Conservation (phyloP, 768 basidiomycete species). For the Lyophyllum semitale region DNA sequence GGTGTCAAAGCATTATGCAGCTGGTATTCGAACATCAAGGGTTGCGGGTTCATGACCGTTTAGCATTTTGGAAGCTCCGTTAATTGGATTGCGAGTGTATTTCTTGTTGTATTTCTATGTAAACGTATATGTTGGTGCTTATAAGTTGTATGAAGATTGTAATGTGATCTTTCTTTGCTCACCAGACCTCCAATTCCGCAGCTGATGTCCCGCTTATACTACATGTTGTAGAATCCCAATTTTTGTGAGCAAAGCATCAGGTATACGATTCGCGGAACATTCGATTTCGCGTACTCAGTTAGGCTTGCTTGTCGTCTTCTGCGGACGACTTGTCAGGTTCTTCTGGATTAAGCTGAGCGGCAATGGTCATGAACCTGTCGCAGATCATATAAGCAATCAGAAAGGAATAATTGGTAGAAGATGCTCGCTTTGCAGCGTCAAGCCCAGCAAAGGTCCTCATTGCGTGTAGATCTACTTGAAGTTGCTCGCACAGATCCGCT, state of each 20-base stretch:
- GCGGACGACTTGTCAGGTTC: conserved; percentile 22
- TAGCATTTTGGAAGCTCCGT: conserved; percentile 35
- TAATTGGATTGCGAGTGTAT: conserved; percentile 10
- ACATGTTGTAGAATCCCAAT: too few relatives aligned
- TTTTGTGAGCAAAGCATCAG: neutral
- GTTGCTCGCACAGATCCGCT: conserved; percentile 73
- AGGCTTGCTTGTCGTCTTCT: neutral
- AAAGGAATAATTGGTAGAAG: neutral
- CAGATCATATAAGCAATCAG: neutral
- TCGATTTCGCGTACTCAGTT: neutral
- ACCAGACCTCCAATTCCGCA: too few relatives aligned
- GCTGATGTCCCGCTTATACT: too few relatives aligned
- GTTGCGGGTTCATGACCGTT: conserved; percentile 28
- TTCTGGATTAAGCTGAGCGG: conserved; percentile 37
- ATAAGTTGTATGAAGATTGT: too few relatives aligned
- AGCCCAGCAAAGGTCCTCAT: conserved; percentile 80
- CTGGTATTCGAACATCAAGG: conserved; percentile 28
- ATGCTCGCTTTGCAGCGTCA: conserved; percentile 80
- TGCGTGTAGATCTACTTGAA: conserved; percentile 74
- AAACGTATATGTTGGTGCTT: neutral
- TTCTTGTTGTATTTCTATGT: neutral
- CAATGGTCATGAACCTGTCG: conserved; percentile 44
- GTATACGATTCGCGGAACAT: neutral
- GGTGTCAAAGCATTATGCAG: conserved; percentile 34
- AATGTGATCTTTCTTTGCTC: too few relatives aligned